Percentiles rank a stretch among this genome's conserved stretches.
These are phyloP conservation scores for Trifolium fragiferum DNA, from an alignment of 306 rosid genomes.

Conservation along the genomic window DNA sequence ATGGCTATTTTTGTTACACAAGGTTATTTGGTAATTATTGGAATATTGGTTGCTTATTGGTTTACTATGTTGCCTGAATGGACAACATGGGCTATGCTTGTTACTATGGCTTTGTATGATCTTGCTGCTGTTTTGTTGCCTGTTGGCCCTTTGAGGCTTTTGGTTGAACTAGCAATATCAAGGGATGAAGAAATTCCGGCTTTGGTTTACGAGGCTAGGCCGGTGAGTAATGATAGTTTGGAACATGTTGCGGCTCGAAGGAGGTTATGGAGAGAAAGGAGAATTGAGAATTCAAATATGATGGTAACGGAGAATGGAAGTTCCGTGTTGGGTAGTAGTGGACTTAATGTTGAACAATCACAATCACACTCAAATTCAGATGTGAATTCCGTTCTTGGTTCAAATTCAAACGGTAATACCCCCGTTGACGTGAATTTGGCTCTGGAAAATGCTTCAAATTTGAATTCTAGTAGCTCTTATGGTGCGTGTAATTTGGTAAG, in stretches of 20 bases:
- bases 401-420: constrained; percentile 35
- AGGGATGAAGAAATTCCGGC: constrained; percentile 97
- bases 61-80: constrained; percentile 96
- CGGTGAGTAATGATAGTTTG: constrained; percentile 55
- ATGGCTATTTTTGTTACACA: constrained; percentile 85
- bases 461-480: constrained; percentile 34
- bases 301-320: constrained; percentile 20
- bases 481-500: constrained; percentile 39
- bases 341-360: constrained; percentile 32
- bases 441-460: constrained; percentile 41
- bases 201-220: constrained; percentile 94
- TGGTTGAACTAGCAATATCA: constrained; percentile 89
- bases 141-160: constrained; percentile 79
- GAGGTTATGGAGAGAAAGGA: constrained; percentile 83
- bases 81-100: constrained; percentile 91
- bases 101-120: constrained; percentile 92
- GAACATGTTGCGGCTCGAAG: constrained; percentile 51
- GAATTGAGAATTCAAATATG: constrained; percentile 46
- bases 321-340: constrained; percentile 48
- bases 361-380: constrained; percentile 36
- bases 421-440: constrained; percentile 33
- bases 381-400: constrained; percentile 12
- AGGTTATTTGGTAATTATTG: constrained; percentile 82
- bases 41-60: constrained; percentile 89
- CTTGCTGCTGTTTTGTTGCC: constrained; percentile 93